These are phyloP conservation scores for Pulveroboletus ravenelii DNA, from an alignment of 768 basidiomycete genomes.

Conservation along the genomic window DNA sequence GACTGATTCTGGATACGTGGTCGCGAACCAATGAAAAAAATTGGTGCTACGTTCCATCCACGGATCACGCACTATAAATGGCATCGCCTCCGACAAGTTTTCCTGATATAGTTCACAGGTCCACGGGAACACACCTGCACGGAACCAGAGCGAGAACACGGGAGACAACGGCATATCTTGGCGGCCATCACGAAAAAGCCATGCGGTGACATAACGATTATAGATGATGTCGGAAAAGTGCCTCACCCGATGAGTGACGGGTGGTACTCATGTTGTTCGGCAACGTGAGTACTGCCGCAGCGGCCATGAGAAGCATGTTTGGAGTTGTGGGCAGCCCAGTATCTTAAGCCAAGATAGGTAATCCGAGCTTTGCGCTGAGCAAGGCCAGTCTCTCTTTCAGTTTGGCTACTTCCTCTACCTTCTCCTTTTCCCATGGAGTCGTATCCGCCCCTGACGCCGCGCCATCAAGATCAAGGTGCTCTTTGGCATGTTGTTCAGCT, in stretches of 20 bases:
- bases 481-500: conserved; percentile 69
- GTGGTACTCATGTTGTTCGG: neutral
- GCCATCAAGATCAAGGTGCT: conserved; percentile 46
- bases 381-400: conserved; percentile 35
- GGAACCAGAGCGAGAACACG: neutral
- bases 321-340: neutral
- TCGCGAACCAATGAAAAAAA: neutral
- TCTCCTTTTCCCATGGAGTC: conserved; percentile 25
- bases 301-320: neutral
- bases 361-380: conserved; percentile 31
- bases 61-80: neutral
- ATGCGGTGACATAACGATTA: neutral
- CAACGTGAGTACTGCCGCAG: neutral
- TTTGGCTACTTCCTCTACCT: conserved; percentile 37
- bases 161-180: neutral
- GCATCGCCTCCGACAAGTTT: neutral
- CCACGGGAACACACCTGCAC: neutral
- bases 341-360: conserved; percentile 20
- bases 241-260: neutral
- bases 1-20: neutral
- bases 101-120: neutral
- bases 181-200: neutral
- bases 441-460: conserved; percentile 27
- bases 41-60: neutral
- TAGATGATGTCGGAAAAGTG: neutral